Base-by-base conservation (phyloP, 2,329 filamentous ascomycete genomes). In the Corinectria fuckeliana region DNA sequence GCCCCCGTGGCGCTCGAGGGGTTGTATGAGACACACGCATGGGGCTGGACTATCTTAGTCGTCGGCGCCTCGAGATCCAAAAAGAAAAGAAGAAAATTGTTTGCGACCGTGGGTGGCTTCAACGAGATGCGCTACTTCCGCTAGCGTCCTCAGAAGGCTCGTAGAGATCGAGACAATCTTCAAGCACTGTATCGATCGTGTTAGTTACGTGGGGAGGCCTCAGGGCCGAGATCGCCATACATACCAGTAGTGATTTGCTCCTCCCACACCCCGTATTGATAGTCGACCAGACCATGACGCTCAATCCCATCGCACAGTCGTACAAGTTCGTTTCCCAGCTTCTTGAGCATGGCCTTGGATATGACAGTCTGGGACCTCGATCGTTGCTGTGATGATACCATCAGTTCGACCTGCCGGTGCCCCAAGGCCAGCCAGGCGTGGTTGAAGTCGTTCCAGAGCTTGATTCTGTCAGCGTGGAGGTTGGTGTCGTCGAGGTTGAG, bases 181-280 rank as follows among this genome's bases (percentile, higher is more conserved):
- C 75, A 18, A 79, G 69, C 38, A 78, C 75, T 76, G 50, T 11
- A 50, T 32, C 18, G 20, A 36, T 44, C 26, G n/a, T 56, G 59
- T 69, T 54, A 69, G 60, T 52, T 36, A 23, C 50, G 23, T 32
- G 50, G 36, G 28, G 32, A 18, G 57, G 55, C 42, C 39, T 21
- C 39, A 21, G 45, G 42, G n/a, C 25, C 20, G 54, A 16, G 32
- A 42, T 10, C 48, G 13, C 49, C 9, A 71, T 70, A 83, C 91
- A 77, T 81, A 97, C 93, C 84, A 58, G 86, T 85, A 68, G 95
- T 86, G 68, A 98, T 97, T 72, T 91, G 88, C 73, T 98, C 93
- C 77, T 98, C 95, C 86, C 92, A 96, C 23, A 98, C 91, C 8
- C 95, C 95, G 79, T 97, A 96, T 71, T 98, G 91, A 74, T 98